Conservation (phyloP, 202 grass and related monocot species). For the Digitaria exilis region DNA sequence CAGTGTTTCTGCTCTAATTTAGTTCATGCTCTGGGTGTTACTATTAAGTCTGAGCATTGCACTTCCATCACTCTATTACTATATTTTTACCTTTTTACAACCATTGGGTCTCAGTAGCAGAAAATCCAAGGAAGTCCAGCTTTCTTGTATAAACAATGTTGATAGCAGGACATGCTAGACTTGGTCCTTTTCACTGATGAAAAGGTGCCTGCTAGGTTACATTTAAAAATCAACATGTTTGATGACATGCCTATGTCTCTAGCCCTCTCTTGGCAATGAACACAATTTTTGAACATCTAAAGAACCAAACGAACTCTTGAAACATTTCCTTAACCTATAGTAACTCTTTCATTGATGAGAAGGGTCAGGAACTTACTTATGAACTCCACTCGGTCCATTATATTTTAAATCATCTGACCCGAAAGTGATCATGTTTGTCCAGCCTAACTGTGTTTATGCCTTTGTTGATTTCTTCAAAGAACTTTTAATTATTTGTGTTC, state of each 20-base stretch:
- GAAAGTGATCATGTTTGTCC: background rate
- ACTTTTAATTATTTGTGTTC: background rate
- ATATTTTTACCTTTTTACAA: conserved; percentile 20
- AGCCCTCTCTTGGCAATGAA: background rate
- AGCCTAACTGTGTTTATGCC: conserved; percentile 8
- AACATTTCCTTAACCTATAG: conserved; percentile 1
- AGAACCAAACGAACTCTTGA: background rate
- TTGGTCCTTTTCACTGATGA: background rate
- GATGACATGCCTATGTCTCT: background rate
- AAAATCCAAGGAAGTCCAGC: background rate
- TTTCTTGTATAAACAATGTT: conserved; percentile 10
- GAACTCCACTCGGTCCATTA: background rate
- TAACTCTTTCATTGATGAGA: background rate
- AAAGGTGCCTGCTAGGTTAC: background rate
- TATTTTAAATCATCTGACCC: background rate
- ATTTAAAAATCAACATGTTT: background rate
- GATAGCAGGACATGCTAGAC: background rate
- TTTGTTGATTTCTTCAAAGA: background rate
- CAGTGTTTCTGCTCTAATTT: background rate
- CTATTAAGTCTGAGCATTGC: conserved; percentile 23
- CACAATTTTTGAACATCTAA: background rate
- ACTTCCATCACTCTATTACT: background rate
- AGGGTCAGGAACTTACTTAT: background rate
- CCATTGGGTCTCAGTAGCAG: background rate
- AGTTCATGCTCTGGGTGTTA: background rate